Percentiles rank a stretch among this genome's conserved stretches.
Evolutionary conservation across 495 filamentous ascomycete genomes (phyloP).

Genomic region (Xylaria grammica): DNA sequence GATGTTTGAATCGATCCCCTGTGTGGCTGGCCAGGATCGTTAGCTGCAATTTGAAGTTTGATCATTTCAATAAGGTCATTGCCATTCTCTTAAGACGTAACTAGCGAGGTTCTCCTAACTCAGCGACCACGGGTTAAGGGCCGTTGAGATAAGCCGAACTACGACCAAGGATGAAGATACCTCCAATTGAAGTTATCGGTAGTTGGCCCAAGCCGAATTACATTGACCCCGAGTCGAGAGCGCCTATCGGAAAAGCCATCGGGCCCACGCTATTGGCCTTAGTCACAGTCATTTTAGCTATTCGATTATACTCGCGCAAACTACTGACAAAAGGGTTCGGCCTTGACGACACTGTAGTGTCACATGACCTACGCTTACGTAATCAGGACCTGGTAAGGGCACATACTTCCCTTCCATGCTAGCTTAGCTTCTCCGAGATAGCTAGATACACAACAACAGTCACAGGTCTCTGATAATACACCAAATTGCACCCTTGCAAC

Average conservation of each 20-base stretch:
- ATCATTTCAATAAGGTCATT: background rate
- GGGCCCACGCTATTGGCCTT: conserved; percentile 46
- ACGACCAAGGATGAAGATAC: conserved; percentile 46
- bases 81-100: background rate
- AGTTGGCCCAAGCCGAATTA: conserved; percentile 64
- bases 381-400: too few relatives aligned
- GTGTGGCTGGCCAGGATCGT: too few relatives aligned
- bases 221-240: conserved; percentile 56
- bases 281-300: conserved; percentile 46
- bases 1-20: too few relatives aligned
- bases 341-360: too few relatives aligned
- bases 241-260: conserved; percentile 49
- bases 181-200: conserved; percentile 48
- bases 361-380: too few relatives aligned
- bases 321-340: conserved; percentile 49
- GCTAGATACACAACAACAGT: too few relatives aligned
- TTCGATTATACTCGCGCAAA: conserved; percentile 57
- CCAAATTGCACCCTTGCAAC: too few relatives aligned
- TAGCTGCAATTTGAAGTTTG: too few relatives aligned
- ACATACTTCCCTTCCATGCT: too few relatives aligned
- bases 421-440: too few relatives aligned
- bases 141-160: background rate
- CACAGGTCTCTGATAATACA: too few relatives aligned
- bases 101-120: background rate
- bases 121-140: background rate